Evolutionary conservation across 768 basidiomycete genomes (phyloP), one percentile per base, ranked within the genome.

Genomic region (Russula sp.): DNA sequence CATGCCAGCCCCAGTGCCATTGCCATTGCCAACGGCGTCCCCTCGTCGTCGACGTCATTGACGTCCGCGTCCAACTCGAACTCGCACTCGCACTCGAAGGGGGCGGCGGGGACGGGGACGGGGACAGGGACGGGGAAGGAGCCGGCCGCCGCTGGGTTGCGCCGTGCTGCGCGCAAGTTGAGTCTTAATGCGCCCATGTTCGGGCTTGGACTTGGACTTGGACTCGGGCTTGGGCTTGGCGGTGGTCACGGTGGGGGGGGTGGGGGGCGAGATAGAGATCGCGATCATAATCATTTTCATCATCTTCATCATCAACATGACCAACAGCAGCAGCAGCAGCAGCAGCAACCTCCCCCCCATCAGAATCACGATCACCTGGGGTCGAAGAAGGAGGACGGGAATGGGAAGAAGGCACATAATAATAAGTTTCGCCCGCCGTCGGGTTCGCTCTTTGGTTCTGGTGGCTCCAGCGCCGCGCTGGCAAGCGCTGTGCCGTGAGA

Each of bases 101-200:
- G 36, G 51, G 56, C 35, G 38, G 39, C 60, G 18, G n/a, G 29
- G 22, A 11, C 22, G 46, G 43, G 68, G 66, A 59, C 66, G 18
- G n/a, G 29, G 22, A 11, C 22, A 38, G 43, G 68, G 66, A 59
- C 66, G 68, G 13, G 67, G 68, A n/a, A 63, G 74, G 59, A 81
- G 75, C 68, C 74, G 75, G 45, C 75, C 82, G 61, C 74, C 74
- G 42, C 76, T 81, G 61, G 79, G 13, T 22, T 55, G 0, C 41
- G 50, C 14, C 63, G 56, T 10, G 59, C 47, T 2, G 50, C 59
- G 59, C 64, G 87, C 58, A 90, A 90, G 74, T 72, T 90, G 73
- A 90, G 88, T 70, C 70, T 90, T 59, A 79, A 79, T 25, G 78
- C 81, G 53, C 82, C 84, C 52, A 82, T 83, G 66, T 74, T 81